These are phyloP conservation scores for Vitis rotundifolia DNA, from an alignment of 164 flowering plant genomes.

Conservation along the genomic window DNA sequence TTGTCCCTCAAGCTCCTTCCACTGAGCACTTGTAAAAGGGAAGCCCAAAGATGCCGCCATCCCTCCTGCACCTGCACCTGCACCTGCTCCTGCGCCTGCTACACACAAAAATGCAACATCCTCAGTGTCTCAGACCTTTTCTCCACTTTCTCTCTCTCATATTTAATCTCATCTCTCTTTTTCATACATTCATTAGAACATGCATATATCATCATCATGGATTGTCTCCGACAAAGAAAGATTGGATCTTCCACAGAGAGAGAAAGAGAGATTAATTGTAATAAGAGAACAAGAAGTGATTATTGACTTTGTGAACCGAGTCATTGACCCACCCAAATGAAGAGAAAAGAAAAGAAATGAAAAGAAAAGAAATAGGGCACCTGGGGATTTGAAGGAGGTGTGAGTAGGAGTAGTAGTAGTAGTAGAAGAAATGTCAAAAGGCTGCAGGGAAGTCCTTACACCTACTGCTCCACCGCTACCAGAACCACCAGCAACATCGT, in stretches of 20 bases:
- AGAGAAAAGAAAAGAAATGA: background rate
- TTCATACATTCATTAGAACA: no score
- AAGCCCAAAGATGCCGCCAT: constrained; percentile 26
- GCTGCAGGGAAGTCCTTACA: constrained; percentile 19
- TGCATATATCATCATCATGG: no score
- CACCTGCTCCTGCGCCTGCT: constrained; percentile 4
- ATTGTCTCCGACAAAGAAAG: no score
- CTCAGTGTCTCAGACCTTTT: no score
- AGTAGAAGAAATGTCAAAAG: constrained; percentile 15
- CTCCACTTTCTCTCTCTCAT: background rate
- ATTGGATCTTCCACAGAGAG: background rate
- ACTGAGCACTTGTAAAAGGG: constrained; percentile 50
- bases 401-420: background rate
- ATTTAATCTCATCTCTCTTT: background rate
- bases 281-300: no score
- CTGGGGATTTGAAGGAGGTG: constrained; percentile 18
- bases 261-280: background rate
- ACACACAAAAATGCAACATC: constrained; percentile 1
- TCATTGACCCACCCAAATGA: no score
- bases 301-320: background rate
- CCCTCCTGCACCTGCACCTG: constrained; percentile 9
- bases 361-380: background rate
- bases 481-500: constrained; percentile 10
- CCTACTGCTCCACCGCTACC: constrained; percentile 2
- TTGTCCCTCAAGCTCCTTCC: constrained; percentile 60